Evolutionary conservation across 257 asterid species (phyloP).

Genomic region (Penstemon barbatus): DNA sequence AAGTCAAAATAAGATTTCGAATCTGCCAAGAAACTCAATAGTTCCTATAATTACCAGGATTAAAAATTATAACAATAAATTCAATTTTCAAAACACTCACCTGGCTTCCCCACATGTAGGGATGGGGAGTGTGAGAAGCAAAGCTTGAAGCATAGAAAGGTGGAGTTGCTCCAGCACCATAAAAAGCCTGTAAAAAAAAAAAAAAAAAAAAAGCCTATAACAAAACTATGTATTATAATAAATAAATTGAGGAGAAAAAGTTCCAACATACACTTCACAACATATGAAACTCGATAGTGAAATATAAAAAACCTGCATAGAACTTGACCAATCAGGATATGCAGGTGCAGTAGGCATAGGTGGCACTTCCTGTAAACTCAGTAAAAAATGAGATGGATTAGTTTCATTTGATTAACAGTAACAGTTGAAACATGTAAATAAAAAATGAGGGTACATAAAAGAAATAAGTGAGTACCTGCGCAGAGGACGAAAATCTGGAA

Average conservation of each 20-base stretch:
- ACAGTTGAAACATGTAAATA: conserved; percentile 4
- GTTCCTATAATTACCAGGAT: not conserved
- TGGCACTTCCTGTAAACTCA: conserved; percentile 65
- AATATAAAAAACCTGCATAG: conserved; percentile 69
- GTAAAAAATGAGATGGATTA: conserved; percentile 17
- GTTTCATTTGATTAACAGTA: conserved; percentile 9
- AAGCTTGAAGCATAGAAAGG: conserved; percentile 74
- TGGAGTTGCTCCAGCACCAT: conserved; percentile 90
- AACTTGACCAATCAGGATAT: conserved; percentile 87
- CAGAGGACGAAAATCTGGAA: conserved; percentile 58
- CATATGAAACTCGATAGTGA: conserved; percentile 13
- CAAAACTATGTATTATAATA: conserved; percentile 4
- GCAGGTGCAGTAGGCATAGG: conserved; percentile 57
- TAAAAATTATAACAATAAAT: not conserved
- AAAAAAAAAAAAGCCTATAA: not conserved
- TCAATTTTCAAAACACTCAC: conserved; percentile 37
- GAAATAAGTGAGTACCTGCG: conserved; percentile 48
- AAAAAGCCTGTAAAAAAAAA: conserved; percentile 62
- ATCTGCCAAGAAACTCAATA: not conserved
- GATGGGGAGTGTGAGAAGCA: conserved; percentile 82
- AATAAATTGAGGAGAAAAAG: not conserved
- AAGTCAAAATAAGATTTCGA: conserved; percentile 12
- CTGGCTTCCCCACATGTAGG: conserved; percentile 94
- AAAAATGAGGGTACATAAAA: not conserved
- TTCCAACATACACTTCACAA: conserved; percentile 2